Evolutionary conservation across 2,329 filamentous ascomycete genomes (phyloP), one percentile per base, ranked within the genome.

Genomic region (Alternaria metachromatica): DNA sequence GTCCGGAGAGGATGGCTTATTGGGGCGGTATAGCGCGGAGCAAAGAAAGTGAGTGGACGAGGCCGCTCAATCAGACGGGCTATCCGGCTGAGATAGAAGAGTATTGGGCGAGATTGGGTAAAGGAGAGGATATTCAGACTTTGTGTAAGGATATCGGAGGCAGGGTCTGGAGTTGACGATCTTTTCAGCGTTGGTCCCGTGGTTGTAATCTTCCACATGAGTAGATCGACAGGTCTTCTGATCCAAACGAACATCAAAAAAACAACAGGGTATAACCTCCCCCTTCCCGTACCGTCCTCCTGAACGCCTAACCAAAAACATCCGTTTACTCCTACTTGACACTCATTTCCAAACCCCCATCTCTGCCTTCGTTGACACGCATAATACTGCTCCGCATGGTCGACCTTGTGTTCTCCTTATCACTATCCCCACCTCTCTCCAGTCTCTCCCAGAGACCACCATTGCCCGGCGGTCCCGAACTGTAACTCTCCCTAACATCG

Each of bases 311-410:
- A 53, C 5, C 49, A 53, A 53, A 1, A 9, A 5, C 28, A 25
- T 37, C 6, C 20, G 1, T 0, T 3, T 12, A 13, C 20, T 25
- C 21, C 28, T 58, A 58, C 28, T 58, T 58, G 10, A 58, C 44
- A 50, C 48, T 59, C 57, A 59, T 59, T 45, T 67, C 66, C 46
- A 72, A 51, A 6, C 63, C 64, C 15, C 67, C 66, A 26, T 66
- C 60, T n/a, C 65, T 58, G 41, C 63, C 60, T 15, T 72, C 69
- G 41, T 65, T 67, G 11, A 73, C 60, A 46, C 41, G 26, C 37
- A 59, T 43, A 4, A 59, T 54, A 50, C 57, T 54, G 15, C 57
- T 44, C 41, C 49, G 43, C 23, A 33, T 55, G 7, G 53, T 13
- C 4, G 57, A 30, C 10, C 37, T 26, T 3, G 28, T 26, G 7